phyloP scores from a whole-genome alignment of 768 basidiomycete species.

The Suillus decipiens region DNA sequence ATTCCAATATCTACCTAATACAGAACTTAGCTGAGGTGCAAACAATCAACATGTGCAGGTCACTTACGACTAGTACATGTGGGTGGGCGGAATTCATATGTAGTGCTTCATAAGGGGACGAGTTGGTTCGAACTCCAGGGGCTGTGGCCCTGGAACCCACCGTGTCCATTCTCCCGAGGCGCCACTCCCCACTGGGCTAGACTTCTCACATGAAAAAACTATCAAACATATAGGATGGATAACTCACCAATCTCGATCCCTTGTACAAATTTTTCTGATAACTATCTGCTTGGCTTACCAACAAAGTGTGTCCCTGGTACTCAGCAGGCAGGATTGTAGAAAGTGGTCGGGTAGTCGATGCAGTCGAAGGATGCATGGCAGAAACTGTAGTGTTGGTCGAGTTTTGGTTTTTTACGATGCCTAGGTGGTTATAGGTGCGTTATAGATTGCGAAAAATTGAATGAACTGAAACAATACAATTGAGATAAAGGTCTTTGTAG shows the following conservation, averaged over 20 bases:
- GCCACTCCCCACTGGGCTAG: constrained; percentile 23
- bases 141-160: constrained; percentile 25
- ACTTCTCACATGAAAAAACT: constrained; percentile 15
- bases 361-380: constrained; percentile 77
- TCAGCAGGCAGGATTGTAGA: constrained; percentile 63
- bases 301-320: constrained; percentile 81
- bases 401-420: constrained; percentile 90
- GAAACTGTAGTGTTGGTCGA: constrained; percentile 69
- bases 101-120: no score
- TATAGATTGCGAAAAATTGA: constrained; percentile 6
- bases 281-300: constrained; percentile 91
- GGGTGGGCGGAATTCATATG: no score
- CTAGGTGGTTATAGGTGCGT: constrained; percentile 38
- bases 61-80: no score
- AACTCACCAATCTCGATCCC: constrained; percentile 57
- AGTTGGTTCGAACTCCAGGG: no score
- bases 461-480: constrained; percentile 77
- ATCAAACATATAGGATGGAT: not conserved
- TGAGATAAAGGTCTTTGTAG: constrained; percentile 2
- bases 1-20: no score
- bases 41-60: no score
- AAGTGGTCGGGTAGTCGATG: constrained; percentile 88
- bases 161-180: constrained; percentile 34
- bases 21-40: no score
- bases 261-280: constrained; percentile 88